A percentile compares a stretch with the other conserved stretches of the same genome.
Conservation (phyloP, 2,329 filamentous ascomycete genomes). For the Diaporthe amygdali region DNA sequence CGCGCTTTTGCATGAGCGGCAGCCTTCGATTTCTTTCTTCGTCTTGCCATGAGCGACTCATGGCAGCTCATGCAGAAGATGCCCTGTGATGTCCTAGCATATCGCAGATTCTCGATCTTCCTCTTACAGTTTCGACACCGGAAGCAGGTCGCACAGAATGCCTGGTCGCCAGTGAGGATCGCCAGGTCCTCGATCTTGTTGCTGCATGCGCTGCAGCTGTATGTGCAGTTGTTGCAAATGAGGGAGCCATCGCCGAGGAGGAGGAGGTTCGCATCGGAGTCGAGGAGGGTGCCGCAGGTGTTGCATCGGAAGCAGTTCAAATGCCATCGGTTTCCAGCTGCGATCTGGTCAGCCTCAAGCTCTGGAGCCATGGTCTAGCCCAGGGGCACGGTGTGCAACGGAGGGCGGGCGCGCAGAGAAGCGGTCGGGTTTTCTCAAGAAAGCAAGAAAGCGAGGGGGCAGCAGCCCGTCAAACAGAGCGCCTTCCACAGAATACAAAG, state of each 20-base stretch:
- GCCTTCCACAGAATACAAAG: neutral
- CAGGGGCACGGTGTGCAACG: neutral
- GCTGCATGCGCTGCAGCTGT: constrained; percentile 94
- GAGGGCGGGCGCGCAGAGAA: neutral
- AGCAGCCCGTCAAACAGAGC: neutral
- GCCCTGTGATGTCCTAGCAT: constrained; percentile 95
- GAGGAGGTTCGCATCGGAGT: constrained; percentile 96
- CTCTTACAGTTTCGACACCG: constrained; percentile 97
- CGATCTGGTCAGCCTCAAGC: constrained; percentile 28
- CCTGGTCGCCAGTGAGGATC: constrained; percentile 96
- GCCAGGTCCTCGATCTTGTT: constrained; percentile 99
- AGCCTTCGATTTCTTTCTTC: constrained; percentile 84
- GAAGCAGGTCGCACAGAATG: constrained; percentile 97
- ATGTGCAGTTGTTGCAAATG: constrained; percentile 99
- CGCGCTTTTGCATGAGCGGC: constrained; percentile 64
- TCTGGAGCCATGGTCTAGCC: constrained; percentile 24
- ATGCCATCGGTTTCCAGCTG: constrained; percentile 97
- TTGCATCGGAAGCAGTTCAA: constrained; percentile 99
- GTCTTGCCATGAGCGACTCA: constrained; percentile 91
- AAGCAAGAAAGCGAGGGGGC: neutral
- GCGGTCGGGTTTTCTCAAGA: neutral
- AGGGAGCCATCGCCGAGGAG: constrained; percentile 96
- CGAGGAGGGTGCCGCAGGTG: constrained; percentile 91
- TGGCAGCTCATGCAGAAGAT: constrained; percentile 99
- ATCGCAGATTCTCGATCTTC: constrained; percentile 97